These are phyloP conservation scores for Starmerella etchellsii DNA, from an alignment of 805 yeast genomes.

Conservation along the genomic window DNA sequence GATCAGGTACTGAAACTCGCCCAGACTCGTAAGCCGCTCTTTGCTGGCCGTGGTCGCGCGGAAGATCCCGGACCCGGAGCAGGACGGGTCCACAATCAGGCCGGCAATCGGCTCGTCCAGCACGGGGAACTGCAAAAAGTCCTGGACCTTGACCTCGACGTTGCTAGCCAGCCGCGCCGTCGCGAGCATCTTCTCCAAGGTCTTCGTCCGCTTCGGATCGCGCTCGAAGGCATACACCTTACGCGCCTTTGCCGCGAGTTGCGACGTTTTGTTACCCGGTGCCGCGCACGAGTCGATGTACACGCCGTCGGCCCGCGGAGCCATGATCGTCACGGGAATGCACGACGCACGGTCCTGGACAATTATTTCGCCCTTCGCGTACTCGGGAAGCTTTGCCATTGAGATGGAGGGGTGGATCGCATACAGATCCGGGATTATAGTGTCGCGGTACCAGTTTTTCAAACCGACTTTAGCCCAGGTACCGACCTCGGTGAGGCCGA, in stretches of 20 bases:
- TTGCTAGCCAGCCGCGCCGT: slow-evolving; percentile 53
- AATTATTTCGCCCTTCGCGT: slow-evolving; percentile 63
- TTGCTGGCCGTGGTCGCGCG: slow-evolving; percentile 26
- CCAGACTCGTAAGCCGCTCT: slow-evolving; percentile 54
- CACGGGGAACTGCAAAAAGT: slow-evolving; percentile 52
- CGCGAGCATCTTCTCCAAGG: slow-evolving; percentile 61
- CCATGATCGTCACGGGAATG: slow-evolving; percentile 78
- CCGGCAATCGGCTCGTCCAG: slow-evolving; percentile 51
- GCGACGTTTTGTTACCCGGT: slow-evolving; percentile 97
- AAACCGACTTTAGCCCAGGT: slow-evolving; percentile 24
- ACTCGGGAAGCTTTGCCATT: slow-evolving; percentile 54
- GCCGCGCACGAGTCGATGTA: slow-evolving; percentile 95
- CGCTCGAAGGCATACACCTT: slow-evolving; percentile 66
- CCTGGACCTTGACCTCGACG: slow-evolving; percentile 36
- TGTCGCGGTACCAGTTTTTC: slow-evolving; percentile 44
- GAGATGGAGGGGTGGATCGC: slow-evolving; percentile 72
- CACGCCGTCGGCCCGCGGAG: slow-evolving; percentile 33
- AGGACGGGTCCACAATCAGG: slow-evolving; percentile 85
- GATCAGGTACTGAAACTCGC: slow-evolving; percentile 78
- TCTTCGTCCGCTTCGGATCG: slow-evolving; percentile 57
- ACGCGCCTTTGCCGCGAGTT: slow-evolving; percentile 54
- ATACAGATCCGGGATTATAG: slow-evolving; percentile 57
- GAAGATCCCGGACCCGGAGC: slow-evolving; percentile 95
- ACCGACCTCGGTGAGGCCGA: slow-evolving; percentile 5
- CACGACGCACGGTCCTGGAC: slow-evolving; percentile 96